Evolutionary conservation across 805 yeast species (phyloP).

Genomic region (Pichia nakasei): DNA sequence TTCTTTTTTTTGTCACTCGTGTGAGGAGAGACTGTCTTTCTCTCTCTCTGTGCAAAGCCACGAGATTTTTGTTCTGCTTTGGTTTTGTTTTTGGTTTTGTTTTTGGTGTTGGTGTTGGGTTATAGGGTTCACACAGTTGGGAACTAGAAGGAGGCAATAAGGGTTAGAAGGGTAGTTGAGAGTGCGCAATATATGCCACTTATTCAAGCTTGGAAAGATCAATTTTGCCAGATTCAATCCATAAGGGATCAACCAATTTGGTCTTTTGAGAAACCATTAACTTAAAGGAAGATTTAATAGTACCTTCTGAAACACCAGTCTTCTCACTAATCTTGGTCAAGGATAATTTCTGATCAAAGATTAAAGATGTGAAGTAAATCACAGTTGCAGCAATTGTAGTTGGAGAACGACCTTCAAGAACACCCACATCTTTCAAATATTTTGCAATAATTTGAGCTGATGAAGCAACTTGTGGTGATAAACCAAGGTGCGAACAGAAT

Average conservation of each 20-base stretch:
- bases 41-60: too few relatives aligned
- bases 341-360: constrained; percentile 70
- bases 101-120: too few relatives aligned
- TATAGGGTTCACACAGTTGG: too few relatives aligned
- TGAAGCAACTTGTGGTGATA: constrained; percentile 73
- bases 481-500: constrained; percentile 91
- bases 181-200: not conserved
- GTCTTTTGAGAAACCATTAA: constrained; percentile 67
- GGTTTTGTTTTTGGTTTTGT: too few relatives aligned
- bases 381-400: constrained; percentile 97
- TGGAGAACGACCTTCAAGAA: constrained; percentile 93
- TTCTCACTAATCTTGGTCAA: constrained; percentile 82
- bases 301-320: constrained; percentile 95
- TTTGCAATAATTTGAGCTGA: constrained; percentile 92
- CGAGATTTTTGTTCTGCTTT: too few relatives aligned
- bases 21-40: too few relatives aligned
- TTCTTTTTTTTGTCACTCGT: too few relatives aligned
- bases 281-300: constrained; percentile 87
- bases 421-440: constrained; percentile 83
- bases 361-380: constrained; percentile 84
- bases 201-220: constrained; percentile 24
- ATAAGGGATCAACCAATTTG: constrained; percentile 62
- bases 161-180: too few relatives aligned
- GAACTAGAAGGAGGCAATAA: too few relatives aligned
- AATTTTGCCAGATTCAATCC: constrained; percentile 65